A percentile compares a stretch with the other conserved stretches of the same genome.
phyloP scores from a whole-genome alignment of 2,329 filamentous ascomycete genomes.

The Neofusicoccum kwambonambiense region DNA sequence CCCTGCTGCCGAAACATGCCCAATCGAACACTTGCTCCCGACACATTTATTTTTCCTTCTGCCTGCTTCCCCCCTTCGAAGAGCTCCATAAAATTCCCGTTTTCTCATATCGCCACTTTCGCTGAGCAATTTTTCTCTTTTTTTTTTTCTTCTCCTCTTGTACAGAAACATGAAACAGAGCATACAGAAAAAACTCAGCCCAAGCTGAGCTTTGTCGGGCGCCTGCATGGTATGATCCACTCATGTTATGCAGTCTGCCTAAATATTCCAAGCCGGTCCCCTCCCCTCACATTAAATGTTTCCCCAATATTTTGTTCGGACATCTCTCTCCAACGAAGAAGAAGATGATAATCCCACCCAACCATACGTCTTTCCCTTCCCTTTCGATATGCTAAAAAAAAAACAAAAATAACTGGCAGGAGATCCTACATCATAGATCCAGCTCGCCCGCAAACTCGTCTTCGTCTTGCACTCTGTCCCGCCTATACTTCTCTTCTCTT shows the following conservation, averaged over 20 bases:
- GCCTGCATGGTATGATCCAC: neutral
- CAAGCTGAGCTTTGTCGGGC: neutral
- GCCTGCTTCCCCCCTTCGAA: neutral
- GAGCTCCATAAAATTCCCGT: too few species aligned
- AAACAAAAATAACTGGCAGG: neutral
- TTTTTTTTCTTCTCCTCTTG: too few species aligned
- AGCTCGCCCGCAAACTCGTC: conserved; percentile 9
- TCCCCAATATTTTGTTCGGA: neutral
- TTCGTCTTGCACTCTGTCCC: neutral
- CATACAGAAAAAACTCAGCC: too few species aligned
- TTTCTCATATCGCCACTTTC: too few species aligned
- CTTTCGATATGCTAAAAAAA: neutral
- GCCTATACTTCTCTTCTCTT: neutral
- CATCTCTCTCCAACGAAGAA: neutral
- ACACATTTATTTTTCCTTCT: neutral
- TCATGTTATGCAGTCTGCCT: neutral
- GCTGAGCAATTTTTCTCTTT: too few species aligned
- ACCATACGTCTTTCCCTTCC: neutral
- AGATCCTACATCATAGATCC: neutral
- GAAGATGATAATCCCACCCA: neutral
- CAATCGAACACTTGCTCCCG: neutral
- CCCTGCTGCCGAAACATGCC: neutral
- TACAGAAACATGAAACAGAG: too few species aligned
- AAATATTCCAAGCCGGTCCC: neutral
- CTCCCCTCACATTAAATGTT: neutral